A percentile compares a stretch with the other conserved stretches of the same genome.
Conservation (phyloP, 495 filamentous ascomycete genomes). For the Neurospora sp. region DNA sequence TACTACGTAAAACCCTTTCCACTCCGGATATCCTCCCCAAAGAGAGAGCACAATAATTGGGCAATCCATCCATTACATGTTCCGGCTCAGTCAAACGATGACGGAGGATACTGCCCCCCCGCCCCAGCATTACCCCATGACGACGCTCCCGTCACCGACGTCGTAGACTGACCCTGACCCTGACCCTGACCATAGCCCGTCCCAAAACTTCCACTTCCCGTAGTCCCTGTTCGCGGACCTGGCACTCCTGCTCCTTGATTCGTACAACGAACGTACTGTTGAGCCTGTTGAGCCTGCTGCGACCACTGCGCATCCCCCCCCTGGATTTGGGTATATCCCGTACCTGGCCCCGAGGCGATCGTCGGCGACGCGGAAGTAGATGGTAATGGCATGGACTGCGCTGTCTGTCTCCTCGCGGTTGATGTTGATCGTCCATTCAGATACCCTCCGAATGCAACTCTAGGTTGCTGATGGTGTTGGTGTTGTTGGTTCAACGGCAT, state of each 20-base stretch:
- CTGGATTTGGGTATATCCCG: background rate
- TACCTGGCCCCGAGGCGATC: background rate
- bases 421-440: background rate
- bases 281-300: background rate
- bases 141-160: background rate
- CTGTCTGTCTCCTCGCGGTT: background rate
- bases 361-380: background rate
- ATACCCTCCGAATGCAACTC: conserved; percentile 1
- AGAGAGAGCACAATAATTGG: too few species aligned
- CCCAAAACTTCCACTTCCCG: background rate
- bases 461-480: background rate
- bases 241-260: background rate
- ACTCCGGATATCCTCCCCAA: too few species aligned
- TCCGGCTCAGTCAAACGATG: too few species aligned
- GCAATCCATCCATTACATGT: too few species aligned
- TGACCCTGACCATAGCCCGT: background rate
- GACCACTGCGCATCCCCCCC: background rate
- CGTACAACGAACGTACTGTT: background rate
- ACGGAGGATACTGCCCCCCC: too few species aligned
- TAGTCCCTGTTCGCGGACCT: background rate
- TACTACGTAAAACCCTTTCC: too few species aligned
- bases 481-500: too few species aligned
- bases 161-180: background rate
- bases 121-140: background rate
- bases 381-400: background rate